phyloP scores from a whole-genome alignment of 768 basidiomycete genomes.

The Pleurotus cornucopiae region DNA sequence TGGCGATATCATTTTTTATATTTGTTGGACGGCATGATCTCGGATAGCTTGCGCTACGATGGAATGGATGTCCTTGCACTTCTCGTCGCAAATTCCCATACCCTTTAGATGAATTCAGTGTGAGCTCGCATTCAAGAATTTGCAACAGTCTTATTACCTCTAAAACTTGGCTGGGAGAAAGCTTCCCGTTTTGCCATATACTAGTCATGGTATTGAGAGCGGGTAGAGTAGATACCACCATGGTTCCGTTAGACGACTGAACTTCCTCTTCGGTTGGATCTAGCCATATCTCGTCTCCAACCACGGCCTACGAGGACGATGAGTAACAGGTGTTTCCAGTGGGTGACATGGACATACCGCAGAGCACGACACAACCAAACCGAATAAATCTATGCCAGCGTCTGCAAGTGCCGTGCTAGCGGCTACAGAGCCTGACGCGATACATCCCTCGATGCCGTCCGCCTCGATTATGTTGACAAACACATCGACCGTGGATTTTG shows the following conservation, averaged over 20 bases:
- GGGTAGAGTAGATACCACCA: conserved; percentile 85
- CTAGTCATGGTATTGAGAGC: conserved; percentile 81
- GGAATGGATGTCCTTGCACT: conserved; percentile 72
- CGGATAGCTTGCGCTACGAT: conserved; percentile 70
- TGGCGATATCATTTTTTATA: conserved; percentile 4
- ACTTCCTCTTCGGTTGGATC: conserved; percentile 80
- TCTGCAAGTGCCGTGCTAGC: conserved; percentile 89
- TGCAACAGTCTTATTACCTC: conserved; percentile 38
- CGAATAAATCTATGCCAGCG: conserved; percentile 89
- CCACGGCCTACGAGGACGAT: conserved; percentile 41
- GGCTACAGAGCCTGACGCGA: conserved; percentile 83
- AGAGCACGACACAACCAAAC: conserved; percentile 80
- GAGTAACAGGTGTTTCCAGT: neutral
- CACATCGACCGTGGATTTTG: conserved; percentile 91
- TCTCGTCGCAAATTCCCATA: conserved; percentile 63
- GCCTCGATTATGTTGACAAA: conserved; percentile 87
- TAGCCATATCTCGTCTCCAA: conserved; percentile 61
- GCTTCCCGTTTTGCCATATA: conserved; percentile 79
- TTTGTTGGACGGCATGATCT: conserved; percentile 24
- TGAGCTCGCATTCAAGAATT: too few species aligned
- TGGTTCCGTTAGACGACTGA: conserved; percentile 48
- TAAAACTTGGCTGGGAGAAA: conserved; percentile 48
- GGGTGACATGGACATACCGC: conserved; percentile 40
- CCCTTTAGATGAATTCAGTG: conserved; percentile 37
- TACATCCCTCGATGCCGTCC: conserved; percentile 86